Evolutionary conservation across 2,329 filamentous ascomycete genomes (phyloP).

Genomic region (Penicillium sp.): DNA sequence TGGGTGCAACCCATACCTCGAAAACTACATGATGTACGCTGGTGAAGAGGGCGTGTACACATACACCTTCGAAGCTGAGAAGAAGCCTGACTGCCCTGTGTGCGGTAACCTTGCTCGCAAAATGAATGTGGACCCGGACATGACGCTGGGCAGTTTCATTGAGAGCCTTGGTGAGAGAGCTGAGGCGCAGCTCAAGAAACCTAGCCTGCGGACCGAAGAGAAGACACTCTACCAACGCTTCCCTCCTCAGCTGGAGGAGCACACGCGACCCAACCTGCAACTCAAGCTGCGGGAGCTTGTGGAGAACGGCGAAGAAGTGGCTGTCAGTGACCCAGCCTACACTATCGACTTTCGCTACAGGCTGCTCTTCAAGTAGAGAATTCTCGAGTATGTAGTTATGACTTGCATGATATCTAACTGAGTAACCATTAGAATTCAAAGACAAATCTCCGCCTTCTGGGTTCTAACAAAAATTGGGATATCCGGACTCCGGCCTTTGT

Average conservation of each 20-base stretch:
- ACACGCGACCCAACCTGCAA: slow-evolving; percentile 74
- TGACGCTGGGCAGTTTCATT: slow-evolving; percentile 75
- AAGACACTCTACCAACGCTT: slow-evolving; percentile 88
- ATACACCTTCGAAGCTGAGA: slow-evolving; percentile 91
- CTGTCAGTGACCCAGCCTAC: slow-evolving; percentile 88
- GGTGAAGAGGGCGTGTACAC: slow-evolving; percentile 95
- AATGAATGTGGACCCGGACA: slow-evolving; percentile 62
- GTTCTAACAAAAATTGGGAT: slow-evolving; percentile 24
- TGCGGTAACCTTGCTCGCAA: slow-evolving; percentile 78
- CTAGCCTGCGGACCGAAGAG: slow-evolving; percentile 71
- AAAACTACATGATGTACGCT: slow-evolving; percentile 99
- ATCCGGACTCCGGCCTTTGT: slow-evolving; percentile 31
- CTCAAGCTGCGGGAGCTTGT: slow-evolving; percentile 74
- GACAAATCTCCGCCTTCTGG: slow-evolving; percentile 23
- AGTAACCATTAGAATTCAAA: slow-evolving; percentile 17
- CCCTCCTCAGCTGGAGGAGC: slow-evolving; percentile 72
- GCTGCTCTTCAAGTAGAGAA: slow-evolving; percentile 42
- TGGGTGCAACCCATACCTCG: slow-evolving; percentile 70
- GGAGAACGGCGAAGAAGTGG: slow-evolving; percentile 75
- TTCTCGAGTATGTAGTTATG: not conserved
- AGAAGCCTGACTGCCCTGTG: slow-evolving; percentile 90
- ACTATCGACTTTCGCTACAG: slow-evolving; percentile 63
- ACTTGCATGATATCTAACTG: not conserved
- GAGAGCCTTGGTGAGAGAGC: slow-evolving; percentile 76
- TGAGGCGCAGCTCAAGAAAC: slow-evolving; percentile 89